Evolutionary conservation across 208 protist species (phyloP).

Genomic region (Wallacemonas sp.): DNA sequence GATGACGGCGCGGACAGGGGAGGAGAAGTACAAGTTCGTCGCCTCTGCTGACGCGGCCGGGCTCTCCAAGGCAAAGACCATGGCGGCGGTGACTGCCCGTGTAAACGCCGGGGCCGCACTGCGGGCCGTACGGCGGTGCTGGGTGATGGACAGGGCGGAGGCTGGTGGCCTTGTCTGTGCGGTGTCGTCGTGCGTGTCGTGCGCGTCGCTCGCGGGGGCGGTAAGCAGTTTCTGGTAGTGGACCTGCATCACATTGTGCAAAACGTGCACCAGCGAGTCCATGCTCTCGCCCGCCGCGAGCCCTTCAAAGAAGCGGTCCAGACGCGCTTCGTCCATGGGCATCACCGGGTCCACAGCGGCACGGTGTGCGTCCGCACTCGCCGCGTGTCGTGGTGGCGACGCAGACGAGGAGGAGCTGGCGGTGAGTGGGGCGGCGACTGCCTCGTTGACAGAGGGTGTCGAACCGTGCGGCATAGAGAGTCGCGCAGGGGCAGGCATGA

Average conservation of each 20-base stretch:
- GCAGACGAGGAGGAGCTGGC: no score
- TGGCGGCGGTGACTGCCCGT: constrained; percentile 32
- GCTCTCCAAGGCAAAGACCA: constrained; percentile 73
- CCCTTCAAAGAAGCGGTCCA: constrained; percentile 35
- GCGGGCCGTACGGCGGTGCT: not conserved
- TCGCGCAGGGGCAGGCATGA: no score
- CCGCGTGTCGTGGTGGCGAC: no score
- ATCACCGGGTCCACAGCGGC: not conserved
- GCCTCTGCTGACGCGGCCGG: constrained; percentile 46
- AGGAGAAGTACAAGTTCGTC: constrained; percentile 56
- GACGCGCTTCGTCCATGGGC: not conserved
- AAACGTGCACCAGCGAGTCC: constrained; percentile 30
- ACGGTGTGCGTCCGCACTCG: no score
- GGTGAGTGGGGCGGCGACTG: no score
- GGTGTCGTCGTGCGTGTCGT: not conserved
- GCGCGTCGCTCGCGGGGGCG: not conserved
- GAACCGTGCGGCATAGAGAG: no score
- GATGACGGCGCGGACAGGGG: constrained; percentile 21
- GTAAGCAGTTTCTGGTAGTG: constrained; percentile 23
- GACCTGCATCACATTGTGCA: constrained; percentile 23
- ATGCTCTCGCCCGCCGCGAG: constrained; percentile 50
- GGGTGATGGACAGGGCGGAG: not conserved
- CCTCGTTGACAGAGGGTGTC: no score
- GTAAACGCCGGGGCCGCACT: not conserved
- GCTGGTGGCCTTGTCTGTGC: not conserved